Conservation (phyloP, 2,329 filamentous ascomycete species). For the Fusarium mexicanum region DNA sequence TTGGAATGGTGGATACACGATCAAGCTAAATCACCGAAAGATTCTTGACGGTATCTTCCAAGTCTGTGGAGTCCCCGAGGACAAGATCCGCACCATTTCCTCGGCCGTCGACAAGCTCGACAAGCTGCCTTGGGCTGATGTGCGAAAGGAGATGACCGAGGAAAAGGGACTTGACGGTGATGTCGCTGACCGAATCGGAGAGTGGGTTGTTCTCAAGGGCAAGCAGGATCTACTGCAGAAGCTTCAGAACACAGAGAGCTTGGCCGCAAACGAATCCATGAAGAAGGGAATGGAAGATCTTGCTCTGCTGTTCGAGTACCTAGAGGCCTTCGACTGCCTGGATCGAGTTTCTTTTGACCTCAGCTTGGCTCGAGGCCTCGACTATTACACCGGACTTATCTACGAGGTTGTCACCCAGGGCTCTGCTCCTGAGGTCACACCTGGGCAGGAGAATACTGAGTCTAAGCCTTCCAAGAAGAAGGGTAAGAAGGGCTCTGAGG, state of each 20-base stretch:
- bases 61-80: constrained; percentile 86
- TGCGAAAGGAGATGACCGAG: constrained; percentile 91
- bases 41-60: constrained; percentile 93
- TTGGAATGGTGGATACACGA: constrained; percentile 79
- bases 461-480: constrained; percentile 57
- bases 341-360: constrained; percentile 88
- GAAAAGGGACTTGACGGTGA: constrained; percentile 83
- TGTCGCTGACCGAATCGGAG: constrained; percentile 87
- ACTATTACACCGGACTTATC: constrained; percentile 91
- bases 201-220: constrained; percentile 83
- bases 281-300: constrained; percentile 85
- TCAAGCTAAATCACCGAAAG: constrained; percentile 95
- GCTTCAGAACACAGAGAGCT: constrained; percentile 72
- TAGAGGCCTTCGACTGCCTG: constrained; percentile 78
- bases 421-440: constrained; percentile 65
- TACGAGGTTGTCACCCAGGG: constrained; percentile 89
- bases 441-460: constrained; percentile 48
- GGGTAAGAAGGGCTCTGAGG: constrained; percentile 63
- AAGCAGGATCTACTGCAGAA: constrained; percentile 77
- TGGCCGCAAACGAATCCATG: constrained; percentile 77
- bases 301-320: constrained; percentile 81
- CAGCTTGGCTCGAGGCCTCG: constrained; percentile 87
- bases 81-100: constrained; percentile 89
- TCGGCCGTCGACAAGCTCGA: constrained; percentile 96
- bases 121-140: constrained; percentile 90